Evolutionary conservation across 2,329 filamentous ascomycete genomes (phyloP).

Genomic region (Arthrobotrys iridis): DNA sequence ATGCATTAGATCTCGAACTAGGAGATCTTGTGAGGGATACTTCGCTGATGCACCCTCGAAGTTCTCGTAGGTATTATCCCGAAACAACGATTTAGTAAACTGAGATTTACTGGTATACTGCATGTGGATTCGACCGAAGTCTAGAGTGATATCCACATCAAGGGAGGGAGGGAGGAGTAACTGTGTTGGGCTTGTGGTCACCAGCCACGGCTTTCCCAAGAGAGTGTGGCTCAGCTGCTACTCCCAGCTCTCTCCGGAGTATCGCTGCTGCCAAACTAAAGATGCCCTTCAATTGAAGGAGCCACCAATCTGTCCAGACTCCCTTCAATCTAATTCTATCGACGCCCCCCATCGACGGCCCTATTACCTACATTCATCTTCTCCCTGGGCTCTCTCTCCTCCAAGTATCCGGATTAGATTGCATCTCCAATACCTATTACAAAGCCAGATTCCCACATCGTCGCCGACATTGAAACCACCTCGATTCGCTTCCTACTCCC

Average conservation of each 20-base stretch:
- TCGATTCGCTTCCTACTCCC: not conserved
- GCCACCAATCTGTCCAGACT: slow-evolving; percentile 19
- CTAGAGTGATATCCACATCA: too few relatives aligned
- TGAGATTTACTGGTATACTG: too few relatives aligned
- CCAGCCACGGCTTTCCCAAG: not conserved
- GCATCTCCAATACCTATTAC: too few relatives aligned
- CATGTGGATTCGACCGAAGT: too few relatives aligned
- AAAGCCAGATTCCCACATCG: not conserved
- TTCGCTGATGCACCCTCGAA: too few relatives aligned
- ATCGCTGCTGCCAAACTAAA: not conserved
- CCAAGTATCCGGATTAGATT: too few relatives aligned
- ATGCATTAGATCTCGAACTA: not conserved
- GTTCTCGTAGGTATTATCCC: too few relatives aligned
- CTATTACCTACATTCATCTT: not conserved
- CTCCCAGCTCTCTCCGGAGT: not conserved
- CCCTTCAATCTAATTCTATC: not conserved
- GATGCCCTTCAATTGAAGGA: slow-evolving; percentile 2
- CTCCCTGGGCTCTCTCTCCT: too few relatives aligned
- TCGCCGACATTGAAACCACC: not conserved
- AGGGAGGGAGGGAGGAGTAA: not conserved
- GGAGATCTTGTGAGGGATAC: too few relatives aligned
- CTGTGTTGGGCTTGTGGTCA: slow-evolving; percentile 22
- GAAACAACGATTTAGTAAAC: too few relatives aligned
- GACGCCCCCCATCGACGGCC: not conserved
- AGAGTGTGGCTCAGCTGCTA: slow-evolving; percentile 12